Percentiles rank a stretch among this genome's conserved stretches.
Conservation (phyloP, 176 grass and related monocot species). For the Dendrocalamus sinicus region DNA sequence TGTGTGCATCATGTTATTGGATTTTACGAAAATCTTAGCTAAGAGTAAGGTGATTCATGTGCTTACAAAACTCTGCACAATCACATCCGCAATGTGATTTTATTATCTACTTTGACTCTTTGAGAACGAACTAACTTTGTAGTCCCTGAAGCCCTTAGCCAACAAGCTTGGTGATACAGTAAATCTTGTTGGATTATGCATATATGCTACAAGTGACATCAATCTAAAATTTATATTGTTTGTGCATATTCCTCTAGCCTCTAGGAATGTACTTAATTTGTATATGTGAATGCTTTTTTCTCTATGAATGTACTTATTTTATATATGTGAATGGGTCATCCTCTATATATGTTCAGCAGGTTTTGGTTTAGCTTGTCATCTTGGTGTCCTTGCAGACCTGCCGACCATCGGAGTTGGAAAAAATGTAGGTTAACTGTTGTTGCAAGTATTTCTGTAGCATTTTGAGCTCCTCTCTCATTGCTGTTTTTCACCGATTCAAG, state of each 20-base stretch:
- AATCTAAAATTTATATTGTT: background rate
- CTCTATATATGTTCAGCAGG: constrained; percentile 58
- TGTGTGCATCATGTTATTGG: background rate
- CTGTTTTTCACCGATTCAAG: background rate
- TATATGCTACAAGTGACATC: constrained; percentile 14
- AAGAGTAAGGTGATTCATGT: constrained; percentile 18
- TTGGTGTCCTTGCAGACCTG: constrained; percentile 75
- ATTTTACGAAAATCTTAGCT: background rate
- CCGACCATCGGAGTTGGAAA: constrained; percentile 85
- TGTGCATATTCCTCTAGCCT: background rate
- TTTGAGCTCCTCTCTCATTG: background rate
- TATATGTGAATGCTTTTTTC: background rate
- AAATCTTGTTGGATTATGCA: background rate
- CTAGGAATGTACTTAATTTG: background rate
- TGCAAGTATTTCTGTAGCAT: background rate
- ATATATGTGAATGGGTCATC: background rate
- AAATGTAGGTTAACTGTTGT: constrained; percentile 70
- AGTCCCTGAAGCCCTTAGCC: background rate
- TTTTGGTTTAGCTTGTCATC: constrained; percentile 97
- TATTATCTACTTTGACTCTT: constrained; percentile 1
- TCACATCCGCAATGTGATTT: constrained; percentile 5
- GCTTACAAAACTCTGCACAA: background rate
- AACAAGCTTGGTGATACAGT: background rate
- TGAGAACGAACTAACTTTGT: background rate
- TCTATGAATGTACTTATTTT: background rate